Percentiles rank a stretch among this genome's conserved stretches.
These are phyloP conservation scores for Geotrichum ghanense DNA, from an alignment of 805 yeast genomes.

Conservation along the genomic window DNA sequence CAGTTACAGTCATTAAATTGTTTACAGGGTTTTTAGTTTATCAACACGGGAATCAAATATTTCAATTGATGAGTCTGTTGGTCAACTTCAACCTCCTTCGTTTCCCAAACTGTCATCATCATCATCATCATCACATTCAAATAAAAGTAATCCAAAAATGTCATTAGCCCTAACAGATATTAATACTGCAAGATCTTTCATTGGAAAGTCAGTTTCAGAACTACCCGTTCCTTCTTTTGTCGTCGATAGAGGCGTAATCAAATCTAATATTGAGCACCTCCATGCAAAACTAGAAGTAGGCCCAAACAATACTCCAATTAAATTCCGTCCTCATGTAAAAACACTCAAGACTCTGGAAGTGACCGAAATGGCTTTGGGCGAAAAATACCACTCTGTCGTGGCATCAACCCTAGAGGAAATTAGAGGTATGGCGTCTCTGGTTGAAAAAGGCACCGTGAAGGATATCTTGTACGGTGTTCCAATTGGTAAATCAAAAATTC, in stretches of 20 bases:
- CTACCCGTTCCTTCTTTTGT: constrained; percentile 53
- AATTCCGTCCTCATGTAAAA: constrained; percentile 62
- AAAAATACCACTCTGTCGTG: constrained; percentile 39
- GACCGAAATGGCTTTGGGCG: constrained; percentile 39
- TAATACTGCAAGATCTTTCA: not conserved
- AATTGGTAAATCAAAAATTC: constrained; percentile 36
- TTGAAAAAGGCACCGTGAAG: constrained; percentile 29
- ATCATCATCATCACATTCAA: too few relatives aligned
- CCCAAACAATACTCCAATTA: not conserved
- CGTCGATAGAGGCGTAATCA: constrained; percentile 33
- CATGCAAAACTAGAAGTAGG: constrained; percentile 22
- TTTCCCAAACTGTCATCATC: too few relatives aligned
- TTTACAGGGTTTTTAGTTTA: too few relatives aligned
- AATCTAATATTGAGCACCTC: constrained; percentile 39
- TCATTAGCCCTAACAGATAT: not conserved
- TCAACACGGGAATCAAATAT: too few relatives aligned
- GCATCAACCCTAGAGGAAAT: constrained; percentile 65
- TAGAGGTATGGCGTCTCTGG: constrained; percentile 35
- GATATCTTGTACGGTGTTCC: constrained; percentile 54
- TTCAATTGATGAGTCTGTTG: too few relatives aligned
- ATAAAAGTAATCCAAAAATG: too few relatives aligned
- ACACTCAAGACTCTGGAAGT: constrained; percentile 65
- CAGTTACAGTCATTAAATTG: too few relatives aligned
- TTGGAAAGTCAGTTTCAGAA: constrained; percentile 34
- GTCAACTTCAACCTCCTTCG: too few relatives aligned